Base-by-base conservation (phyloP, 1,284 basidiomycete genomes). In the Agroathelia rolfsii region DNA sequence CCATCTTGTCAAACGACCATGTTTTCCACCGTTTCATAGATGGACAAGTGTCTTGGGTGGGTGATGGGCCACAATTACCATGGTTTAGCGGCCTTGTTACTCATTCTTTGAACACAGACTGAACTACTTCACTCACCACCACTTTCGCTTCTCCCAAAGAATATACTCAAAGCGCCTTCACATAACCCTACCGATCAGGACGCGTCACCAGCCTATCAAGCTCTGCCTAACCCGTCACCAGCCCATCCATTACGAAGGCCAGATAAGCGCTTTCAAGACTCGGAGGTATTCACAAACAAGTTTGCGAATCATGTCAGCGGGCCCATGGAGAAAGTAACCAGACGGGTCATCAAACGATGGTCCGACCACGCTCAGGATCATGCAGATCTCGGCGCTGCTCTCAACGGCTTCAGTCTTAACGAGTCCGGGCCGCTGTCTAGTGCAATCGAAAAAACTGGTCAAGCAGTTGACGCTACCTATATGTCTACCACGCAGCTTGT, bases 21-120 rank as follows among this genome's bases (percentile, higher is more conserved):
- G 79, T 97, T 33, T 89, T 97, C 44, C 89, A 93, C 56, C 74
- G 90, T 15, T 99, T 99, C 61, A 63, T 98, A 26, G 89, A 96
- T 46, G 88, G 90, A 13, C 86, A 95, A 38, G 87, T 92, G 14
- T 90, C 88, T 28, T 99, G 95, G 95, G 87, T 92, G 36, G 35
- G 71, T 55, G 41, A n/a, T n/a, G n/a, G n/a, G n/a, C n/a, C n/a
- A n/a, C 37, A 54, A 60, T 32, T 28, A 16, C 20, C 26, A 18
- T 32, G 34, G 29, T 16, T 40, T 34, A 11, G n/a, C 23, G 24
- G 32, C 9, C 25, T 12, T 26, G 32, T 35, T 38, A 14, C 36
- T 24, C 18, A 20, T 28, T 34, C 5, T n/a, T n/a, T n/a, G n/a
- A n/a, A 26, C 34, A 14, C 43, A 93, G 89, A 75, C 77, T 24